These are phyloP conservation scores for Warburgia ugandensis DNA, from an alignment of 164 flowering plant species.

Conservation along the genomic window DNA sequence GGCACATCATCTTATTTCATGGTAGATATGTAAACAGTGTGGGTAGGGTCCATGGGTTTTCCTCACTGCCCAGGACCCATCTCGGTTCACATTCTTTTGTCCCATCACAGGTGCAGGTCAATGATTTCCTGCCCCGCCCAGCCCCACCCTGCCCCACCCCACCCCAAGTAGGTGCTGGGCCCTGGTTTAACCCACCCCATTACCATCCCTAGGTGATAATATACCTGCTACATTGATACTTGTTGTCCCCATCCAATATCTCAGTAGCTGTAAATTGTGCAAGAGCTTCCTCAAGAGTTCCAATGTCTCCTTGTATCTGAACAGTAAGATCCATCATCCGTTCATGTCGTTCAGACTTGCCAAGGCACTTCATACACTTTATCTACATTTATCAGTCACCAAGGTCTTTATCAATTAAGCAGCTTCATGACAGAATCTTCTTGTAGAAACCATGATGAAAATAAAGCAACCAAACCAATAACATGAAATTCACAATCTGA, in stretches of 20 bases:
- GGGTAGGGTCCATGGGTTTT: no score
- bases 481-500: not conserved
- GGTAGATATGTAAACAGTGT: no score
- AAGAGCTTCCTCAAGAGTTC: slow-evolving; percentile 79
- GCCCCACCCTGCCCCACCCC: no score
- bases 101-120: no score
- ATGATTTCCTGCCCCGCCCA: no score
- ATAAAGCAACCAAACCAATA: not conserved
- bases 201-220: no score
- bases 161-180: no score
- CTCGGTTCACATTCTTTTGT: no score
- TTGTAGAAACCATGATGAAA: not conserved
- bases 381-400: slow-evolving; percentile 36
- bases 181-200: no score
- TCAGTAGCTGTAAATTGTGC: slow-evolving; percentile 62
- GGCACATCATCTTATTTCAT: no score
- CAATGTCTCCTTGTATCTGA: slow-evolving; percentile 80
- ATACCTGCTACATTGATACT: slow-evolving; percentile 80
- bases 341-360: slow-evolving; percentile 68
- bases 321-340: slow-evolving; percentile 94
- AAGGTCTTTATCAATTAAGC: slow-evolving; percentile 4
- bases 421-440: not conserved
- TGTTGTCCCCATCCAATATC: slow-evolving; percentile 87
- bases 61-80: no score
- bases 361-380: slow-evolving; percentile 73